These are phyloP conservation scores for Lithospermum erythrorhizon DNA, from an alignment of 257 asterid genomes.

Conservation along the genomic window DNA sequence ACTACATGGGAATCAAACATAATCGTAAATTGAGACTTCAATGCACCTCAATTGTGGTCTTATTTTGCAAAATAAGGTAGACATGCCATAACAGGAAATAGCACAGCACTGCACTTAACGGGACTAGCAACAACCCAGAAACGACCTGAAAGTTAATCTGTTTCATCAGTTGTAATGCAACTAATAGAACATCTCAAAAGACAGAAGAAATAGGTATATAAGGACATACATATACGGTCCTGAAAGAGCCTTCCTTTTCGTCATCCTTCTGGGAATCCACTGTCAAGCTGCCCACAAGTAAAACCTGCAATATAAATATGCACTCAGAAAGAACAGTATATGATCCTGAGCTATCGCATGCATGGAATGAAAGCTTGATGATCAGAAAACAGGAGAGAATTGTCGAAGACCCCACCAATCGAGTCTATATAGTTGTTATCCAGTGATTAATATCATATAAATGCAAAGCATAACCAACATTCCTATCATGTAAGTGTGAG, in stretches of 20 bases:
- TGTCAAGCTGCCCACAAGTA: constrained; percentile 58
- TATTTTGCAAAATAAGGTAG: constrained; percentile 58
- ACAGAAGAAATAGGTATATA: not conserved
- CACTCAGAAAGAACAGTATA: not conserved
- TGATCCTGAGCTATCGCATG: not conserved
- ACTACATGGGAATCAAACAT: not conserved
- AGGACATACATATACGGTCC: constrained; percentile 52
- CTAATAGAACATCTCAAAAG: constrained; percentile 7
- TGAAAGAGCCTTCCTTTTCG: constrained; percentile 28
- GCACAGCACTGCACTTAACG: constrained; percentile 56
- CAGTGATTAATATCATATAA: no score
- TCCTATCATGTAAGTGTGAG: not conserved
- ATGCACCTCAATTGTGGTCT: constrained; percentile 84
- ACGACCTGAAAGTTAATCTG: constrained; percentile 40
- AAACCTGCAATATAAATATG: constrained; percentile 28
- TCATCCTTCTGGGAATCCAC: constrained; percentile 39
- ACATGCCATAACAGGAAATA: constrained; percentile 72
- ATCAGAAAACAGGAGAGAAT: not conserved
- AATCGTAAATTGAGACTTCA: constrained; percentile 7
- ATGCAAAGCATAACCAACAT: no score
- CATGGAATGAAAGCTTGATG: not conserved
- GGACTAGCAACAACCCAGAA: constrained; percentile 63
- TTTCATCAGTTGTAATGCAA: constrained; percentile 13
- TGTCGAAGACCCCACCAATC: no score
- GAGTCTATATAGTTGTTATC: no score